phyloP scores from a whole-genome alignment of 2,329 filamentous ascomycete genomes.

The Sporothrix euskadiensis region DNA sequence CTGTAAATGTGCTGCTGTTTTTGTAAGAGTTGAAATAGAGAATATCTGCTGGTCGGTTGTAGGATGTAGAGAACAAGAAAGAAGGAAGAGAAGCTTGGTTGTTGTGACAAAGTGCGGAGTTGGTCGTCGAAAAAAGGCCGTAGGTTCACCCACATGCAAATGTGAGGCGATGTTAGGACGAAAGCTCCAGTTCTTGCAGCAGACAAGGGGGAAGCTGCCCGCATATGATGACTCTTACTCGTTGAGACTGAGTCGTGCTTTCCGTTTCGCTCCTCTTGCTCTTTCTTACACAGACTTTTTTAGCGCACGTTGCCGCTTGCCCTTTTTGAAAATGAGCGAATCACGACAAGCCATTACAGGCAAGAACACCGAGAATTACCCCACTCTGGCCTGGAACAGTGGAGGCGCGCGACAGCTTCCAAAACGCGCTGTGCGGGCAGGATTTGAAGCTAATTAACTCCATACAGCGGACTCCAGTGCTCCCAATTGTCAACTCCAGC shows the following conservation, averaged over 20 bases:
- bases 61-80: neutral
- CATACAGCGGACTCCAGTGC: neutral
- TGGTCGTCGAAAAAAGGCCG: neutral
- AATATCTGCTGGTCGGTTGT: neutral
- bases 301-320: constrained; percentile 17
- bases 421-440: neutral
- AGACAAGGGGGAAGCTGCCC: constrained; percentile 12
- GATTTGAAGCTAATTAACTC: neutral
- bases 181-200: neutral
- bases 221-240: neutral
- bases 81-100: neutral
- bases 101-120: neutral
- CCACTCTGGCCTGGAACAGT: constrained; percentile 7
- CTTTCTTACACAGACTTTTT: constrained; percentile 10
- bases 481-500: neutral
- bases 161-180: constrained; percentile 17
- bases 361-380: neutral
- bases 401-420: neutral
- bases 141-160: constrained; percentile 11
- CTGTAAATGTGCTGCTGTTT: neutral
- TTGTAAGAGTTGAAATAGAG: neutral
- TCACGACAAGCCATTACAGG: neutral
- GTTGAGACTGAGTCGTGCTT: neutral
- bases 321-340: neutral
- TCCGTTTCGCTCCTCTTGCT: neutral